Evolutionary conservation across 768 basidiomycete genomes (phyloP).

Genomic region (Austroboletus festivus): DNA sequence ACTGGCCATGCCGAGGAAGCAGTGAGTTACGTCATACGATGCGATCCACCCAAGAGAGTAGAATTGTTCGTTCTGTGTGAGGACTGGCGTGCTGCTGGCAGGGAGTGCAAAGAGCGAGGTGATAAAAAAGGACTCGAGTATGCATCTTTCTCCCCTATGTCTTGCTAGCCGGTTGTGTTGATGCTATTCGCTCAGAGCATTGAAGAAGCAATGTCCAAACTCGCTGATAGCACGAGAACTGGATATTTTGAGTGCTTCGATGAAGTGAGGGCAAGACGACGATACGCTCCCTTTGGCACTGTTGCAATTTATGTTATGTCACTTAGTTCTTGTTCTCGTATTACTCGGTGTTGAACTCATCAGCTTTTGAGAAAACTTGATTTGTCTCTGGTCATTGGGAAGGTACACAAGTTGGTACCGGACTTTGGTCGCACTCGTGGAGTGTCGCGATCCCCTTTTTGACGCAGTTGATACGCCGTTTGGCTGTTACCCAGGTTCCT

Average conservation of each 20-base stretch:
- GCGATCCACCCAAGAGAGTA: conserved; percentile 77
- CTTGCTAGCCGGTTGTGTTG: background rate
- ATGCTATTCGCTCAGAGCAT: conserved; percentile 26
- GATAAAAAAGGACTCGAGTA: conserved; percentile 86
- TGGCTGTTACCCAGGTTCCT: too few species aligned
- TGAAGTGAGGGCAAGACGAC: conserved; percentile 54
- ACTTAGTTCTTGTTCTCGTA: too few species aligned
- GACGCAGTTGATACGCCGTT: too few species aligned
- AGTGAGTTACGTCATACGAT: conserved; percentile 70
- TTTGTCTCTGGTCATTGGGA: too few species aligned
- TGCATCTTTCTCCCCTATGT: conserved; percentile 37
- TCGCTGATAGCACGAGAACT: conserved; percentile 77
- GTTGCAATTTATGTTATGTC: too few species aligned
- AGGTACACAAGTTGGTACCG: too few species aligned
- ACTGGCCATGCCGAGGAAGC: conserved; percentile 78
- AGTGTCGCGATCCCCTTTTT: too few species aligned
- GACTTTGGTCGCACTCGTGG: too few species aligned
- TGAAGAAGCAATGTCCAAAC: conserved; percentile 75
- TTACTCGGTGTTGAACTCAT: too few species aligned
- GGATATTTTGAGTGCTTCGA: conserved; percentile 57
- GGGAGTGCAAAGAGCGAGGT: conserved; percentile 84
- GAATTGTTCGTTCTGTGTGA: conserved; percentile 89
- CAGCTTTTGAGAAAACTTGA: too few species aligned
- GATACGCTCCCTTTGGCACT: too few species aligned
- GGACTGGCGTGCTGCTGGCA: conserved; percentile 86